phyloP scores from a whole-genome alignment of 208 protist genomes.

The Lotmaria passim region DNA sequence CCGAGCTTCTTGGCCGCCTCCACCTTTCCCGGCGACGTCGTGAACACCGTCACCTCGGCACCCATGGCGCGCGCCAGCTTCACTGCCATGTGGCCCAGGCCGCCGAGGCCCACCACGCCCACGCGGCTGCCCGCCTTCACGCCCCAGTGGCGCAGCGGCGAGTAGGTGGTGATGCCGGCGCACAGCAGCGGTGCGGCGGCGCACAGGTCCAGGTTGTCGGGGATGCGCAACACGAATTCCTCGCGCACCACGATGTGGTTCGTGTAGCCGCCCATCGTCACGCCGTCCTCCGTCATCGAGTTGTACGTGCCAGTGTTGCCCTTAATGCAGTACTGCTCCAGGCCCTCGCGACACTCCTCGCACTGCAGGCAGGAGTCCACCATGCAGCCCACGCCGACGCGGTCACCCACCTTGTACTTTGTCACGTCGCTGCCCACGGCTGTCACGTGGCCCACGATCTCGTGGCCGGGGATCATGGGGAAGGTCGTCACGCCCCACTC shows the following conservation, averaged over 20 bases:
- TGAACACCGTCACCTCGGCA: conserved; percentile 85
- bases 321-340: conserved; percentile 80
- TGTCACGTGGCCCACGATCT: conserved; percentile 77
- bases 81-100: conserved; percentile 91
- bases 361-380: conserved; percentile 87
- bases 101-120: conserved; percentile 85
- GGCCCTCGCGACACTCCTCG: conserved; percentile 59
- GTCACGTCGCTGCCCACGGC: conserved; percentile 69
- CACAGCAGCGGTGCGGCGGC: conserved; percentile 85
- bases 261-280: conserved; percentile 70
- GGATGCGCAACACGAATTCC: conserved; percentile 74
- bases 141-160: conserved; percentile 72
- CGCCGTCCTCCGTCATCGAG: conserved; percentile 36
- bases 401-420: conserved; percentile 81
- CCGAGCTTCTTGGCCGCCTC: conserved; percentile 68
- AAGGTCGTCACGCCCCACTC: conserved; percentile 64
- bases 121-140: conserved; percentile 67
- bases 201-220: conserved; percentile 58
- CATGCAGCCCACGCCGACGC: conserved; percentile 88
- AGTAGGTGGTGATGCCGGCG: conserved; percentile 91
- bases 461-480: conserved; percentile 77
- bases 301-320: conserved; percentile 68
- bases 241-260: conserved; percentile 74
- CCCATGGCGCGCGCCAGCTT: conserved; percentile 88
- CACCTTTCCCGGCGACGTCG: conserved; percentile 66